Evolutionary conservation across 2,329 filamentous ascomycete genomes (phyloP).

Genomic region (Cladobotryum mycophilum): DNA sequence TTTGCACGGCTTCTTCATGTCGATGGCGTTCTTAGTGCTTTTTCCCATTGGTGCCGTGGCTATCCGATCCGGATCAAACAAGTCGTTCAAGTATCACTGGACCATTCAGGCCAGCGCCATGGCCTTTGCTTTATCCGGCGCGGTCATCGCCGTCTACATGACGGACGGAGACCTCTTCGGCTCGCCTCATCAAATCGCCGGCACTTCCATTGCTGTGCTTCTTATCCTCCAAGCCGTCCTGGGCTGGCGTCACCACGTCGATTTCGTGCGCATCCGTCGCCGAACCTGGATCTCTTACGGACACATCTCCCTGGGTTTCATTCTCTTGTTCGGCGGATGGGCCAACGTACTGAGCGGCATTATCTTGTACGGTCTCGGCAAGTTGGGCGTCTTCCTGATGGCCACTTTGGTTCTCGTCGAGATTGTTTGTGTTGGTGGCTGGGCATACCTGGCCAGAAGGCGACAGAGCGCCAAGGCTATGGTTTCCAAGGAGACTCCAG

Average conservation of each 20-base stretch:
- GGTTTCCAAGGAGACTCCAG: slow-evolving; percentile 4
- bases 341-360: slow-evolving; percentile 10
- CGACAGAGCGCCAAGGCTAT: background rate
- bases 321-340: slow-evolving; percentile 10
- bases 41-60: slow-evolving; percentile 14
- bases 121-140: slow-evolving; percentile 4
- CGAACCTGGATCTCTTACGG: slow-evolving; percentile 16
- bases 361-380: slow-evolving; percentile 6
- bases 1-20: slow-evolving; percentile 16
- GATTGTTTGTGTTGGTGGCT: slow-evolving; percentile 1
- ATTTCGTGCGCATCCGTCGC: slow-evolving; percentile 14
- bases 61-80: slow-evolving; percentile 13
- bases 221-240: slow-evolving; percentile 11
- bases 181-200: slow-evolving; percentile 14
- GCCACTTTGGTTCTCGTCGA: slow-evolving; percentile 2
- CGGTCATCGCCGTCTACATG: slow-evolving; percentile 4
- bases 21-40: slow-evolving; percentile 11
- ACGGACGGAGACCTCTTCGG: slow-evolving; percentile 2
- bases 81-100: slow-evolving; percentile 16
- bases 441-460: slow-evolving; percentile 4
- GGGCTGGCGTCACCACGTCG: slow-evolving; percentile 16
- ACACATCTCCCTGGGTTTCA: slow-evolving; percentile 13
- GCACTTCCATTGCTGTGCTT: slow-evolving; percentile 7
- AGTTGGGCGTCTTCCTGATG: background rate
- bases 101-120: slow-evolving; percentile 11